Evolutionary conservation across 2,329 filamentous ascomycete genomes (phyloP).

Genomic region (Hypoxylon sp.): DNA sequence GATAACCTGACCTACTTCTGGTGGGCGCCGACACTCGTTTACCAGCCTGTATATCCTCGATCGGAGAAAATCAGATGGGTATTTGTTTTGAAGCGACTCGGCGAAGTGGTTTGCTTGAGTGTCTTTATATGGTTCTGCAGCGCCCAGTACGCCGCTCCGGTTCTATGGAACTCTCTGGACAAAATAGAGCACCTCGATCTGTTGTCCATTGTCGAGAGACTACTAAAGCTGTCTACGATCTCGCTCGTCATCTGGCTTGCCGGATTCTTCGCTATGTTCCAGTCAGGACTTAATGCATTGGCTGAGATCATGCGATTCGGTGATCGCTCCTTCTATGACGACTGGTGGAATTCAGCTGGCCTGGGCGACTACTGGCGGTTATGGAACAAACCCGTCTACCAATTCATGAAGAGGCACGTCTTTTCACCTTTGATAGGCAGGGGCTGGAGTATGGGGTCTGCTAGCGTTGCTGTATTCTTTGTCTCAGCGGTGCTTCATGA

Average conservation of each 20-base stretch:
- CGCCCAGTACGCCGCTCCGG: constrained; percentile 92
- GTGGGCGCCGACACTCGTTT: constrained; percentile 96
- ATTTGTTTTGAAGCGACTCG: constrained; percentile 86
- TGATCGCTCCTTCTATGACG: constrained; percentile 93
- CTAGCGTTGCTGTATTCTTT: constrained; percentile 86
- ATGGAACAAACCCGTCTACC: constrained; percentile 98
- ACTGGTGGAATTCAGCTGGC: constrained; percentile 97
- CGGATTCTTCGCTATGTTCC: constrained; percentile 96
- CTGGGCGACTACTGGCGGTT: constrained; percentile 92
- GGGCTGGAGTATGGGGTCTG: constrained; percentile 78
- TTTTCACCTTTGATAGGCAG: constrained; percentile 89
- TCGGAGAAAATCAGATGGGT: constrained; percentile 84
- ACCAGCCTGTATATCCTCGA: constrained; percentile 95
- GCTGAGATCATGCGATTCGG: constrained; percentile 92
- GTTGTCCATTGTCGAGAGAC: constrained; percentile 84
- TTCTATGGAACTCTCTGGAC: constrained; percentile 89
- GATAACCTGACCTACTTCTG: constrained; percentile 94
- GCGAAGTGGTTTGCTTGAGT: constrained; percentile 81
- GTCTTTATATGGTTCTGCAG: constrained; percentile 96
- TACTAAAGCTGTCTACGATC: constrained; percentile 96
- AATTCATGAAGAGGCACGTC: constrained; percentile 95
- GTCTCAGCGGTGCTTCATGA: constrained; percentile 93
- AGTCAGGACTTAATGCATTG: constrained; percentile 89
- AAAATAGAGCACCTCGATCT: constrained; percentile 87
- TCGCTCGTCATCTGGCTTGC: constrained; percentile 97